Evolutionary conservation across 805 yeast species (phyloP), one percentile per base, ranked within the genome.

Genomic region (Kurtzmaniella fragi): DNA sequence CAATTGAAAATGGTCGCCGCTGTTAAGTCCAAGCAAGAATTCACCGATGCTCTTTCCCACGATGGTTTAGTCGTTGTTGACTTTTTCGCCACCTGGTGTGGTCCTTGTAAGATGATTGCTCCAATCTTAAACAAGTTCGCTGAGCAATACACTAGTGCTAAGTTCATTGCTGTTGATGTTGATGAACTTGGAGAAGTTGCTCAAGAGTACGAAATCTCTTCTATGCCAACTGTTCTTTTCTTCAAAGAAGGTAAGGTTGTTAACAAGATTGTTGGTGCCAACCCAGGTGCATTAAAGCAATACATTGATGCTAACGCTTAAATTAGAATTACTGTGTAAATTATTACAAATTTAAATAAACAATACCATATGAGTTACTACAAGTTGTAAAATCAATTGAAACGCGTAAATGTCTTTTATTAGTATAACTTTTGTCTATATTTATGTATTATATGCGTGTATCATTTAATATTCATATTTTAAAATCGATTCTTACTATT

Each of bases 51-150:
- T 49, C 75, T 83, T 56, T 52, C 64, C 42, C 72, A 71, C 55
- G 77, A 77, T 50, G 85, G 84, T 53, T 73, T 88, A 58, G 90
- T 88, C 52, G 90, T 93, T 52, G 87, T 93, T 52, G 98, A 93
- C 73, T 93, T 91, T 73, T 90, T 78, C 60, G 98, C 98, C 54
- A 80, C 90, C 45, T 93, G 98, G 97, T 91, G 99, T 69, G 97
- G 97, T 53, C 98, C 99, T 46, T 91, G 99, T 76, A 93, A 91
- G 77, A 86, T 86, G 80, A 84, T 93, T 67, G 90, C 96, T 40
- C 99, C 99, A 53, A 71, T 87, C 70, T 70, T 91, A 53, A 95
- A 90, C 59, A 83, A 84, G 64, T 82, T 90, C 57, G 71, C 89
- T 32, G 62, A 65, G 34, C 78, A 81, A 62, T 82, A 81, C 77